Evolutionary conservation across 2,329 filamentous ascomycete species (phyloP).

Genomic region (Cercospora brassicicola): DNA sequence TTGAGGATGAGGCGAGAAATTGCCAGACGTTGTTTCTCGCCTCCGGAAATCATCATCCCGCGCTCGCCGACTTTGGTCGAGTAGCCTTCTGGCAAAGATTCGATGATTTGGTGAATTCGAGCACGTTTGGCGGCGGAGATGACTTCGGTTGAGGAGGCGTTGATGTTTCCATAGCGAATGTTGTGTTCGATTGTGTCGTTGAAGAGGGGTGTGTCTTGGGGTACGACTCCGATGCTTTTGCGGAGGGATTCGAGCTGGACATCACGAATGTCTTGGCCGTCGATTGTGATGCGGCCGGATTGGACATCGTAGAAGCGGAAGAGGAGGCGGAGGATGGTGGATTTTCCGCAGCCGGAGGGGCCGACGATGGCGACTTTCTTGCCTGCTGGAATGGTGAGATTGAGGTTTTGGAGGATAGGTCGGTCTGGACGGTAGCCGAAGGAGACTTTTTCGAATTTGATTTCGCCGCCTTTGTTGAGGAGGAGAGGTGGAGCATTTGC

Average conservation of each 20-base stretch:
- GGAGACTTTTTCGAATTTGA: slow-evolving; percentile 89
- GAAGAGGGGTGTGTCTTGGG: slow-evolving; percentile 94
- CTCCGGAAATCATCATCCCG: slow-evolving; percentile 92
- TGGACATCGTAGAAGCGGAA: slow-evolving; percentile 95
- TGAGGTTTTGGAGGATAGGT: slow-evolving; percentile 81
- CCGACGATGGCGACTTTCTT: slow-evolving; percentile 96
- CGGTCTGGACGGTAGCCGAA: slow-evolving; percentile 89
- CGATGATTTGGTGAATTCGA: slow-evolving; percentile 79
- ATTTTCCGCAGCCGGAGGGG: slow-evolving; percentile 93
- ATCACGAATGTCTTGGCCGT: slow-evolving; percentile 86
- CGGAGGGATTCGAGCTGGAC: slow-evolving; percentile 81
- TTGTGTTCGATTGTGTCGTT: slow-evolving; percentile 97
- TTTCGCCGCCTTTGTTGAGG: slow-evolving; percentile 77
- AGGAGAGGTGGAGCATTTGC: slow-evolving; percentile 70
- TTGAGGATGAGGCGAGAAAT: slow-evolving; percentile 82
- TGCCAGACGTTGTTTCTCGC: slow-evolving; percentile 88
- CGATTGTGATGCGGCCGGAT: slow-evolving; percentile 79
- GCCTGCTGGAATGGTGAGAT: slow-evolving; percentile 85
- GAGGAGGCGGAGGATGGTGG: slow-evolving; percentile 82
- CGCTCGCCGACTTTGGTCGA: slow-evolving; percentile 88
- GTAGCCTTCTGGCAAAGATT: slow-evolving; percentile 77
- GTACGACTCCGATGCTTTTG: slow-evolving; percentile 86
- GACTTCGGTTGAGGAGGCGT: slow-evolving; percentile 71
- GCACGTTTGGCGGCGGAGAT: slow-evolving; percentile 76
- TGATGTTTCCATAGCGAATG: slow-evolving; percentile 85